phyloP scores from a whole-genome alignment of 2,329 filamentous ascomycete genomes.

The Pestalotiopsis sp. region DNA sequence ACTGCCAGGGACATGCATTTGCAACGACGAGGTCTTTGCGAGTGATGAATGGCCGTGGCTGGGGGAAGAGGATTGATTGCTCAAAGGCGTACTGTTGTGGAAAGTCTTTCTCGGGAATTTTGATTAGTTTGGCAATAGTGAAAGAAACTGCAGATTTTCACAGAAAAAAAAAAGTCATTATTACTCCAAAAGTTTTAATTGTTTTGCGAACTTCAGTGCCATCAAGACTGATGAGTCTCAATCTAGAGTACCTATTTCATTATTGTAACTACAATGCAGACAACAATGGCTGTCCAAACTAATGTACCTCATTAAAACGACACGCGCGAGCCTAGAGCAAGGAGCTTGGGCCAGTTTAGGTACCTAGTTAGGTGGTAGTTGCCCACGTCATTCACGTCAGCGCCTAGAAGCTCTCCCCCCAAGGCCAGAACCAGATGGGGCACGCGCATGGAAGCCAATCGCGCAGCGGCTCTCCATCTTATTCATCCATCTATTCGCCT shows the following conservation, averaged over 20 bases:
- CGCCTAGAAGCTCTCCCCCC: slow-evolving; percentile 5
- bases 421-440: neutral
- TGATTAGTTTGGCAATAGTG: slow-evolving; percentile 12
- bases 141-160: neutral
- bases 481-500: neutral
- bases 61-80: slow-evolving; percentile 1
- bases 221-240: too few relatives aligned
- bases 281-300: neutral
- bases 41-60: neutral
- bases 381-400: slow-evolving; percentile 11
- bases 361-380: neutral
- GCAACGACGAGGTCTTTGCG: neutral
- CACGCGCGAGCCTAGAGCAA: neutral
- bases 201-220: too few relatives aligned
- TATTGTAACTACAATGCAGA: neutral
- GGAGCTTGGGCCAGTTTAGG: neutral
- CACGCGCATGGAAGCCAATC: neutral
- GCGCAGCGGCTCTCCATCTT: neutral
- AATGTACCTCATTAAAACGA: neutral
- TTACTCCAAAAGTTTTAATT: neutral
- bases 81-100: slow-evolving; percentile 9
- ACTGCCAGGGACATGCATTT: slow-evolving; percentile 1
- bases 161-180: neutral
- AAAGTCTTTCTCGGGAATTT: neutral
- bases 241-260: too few relatives aligned